phyloP scores from a whole-genome alignment of 192 early-diverging fungal species.

The Jimgerdemannia flammicorona region DNA sequence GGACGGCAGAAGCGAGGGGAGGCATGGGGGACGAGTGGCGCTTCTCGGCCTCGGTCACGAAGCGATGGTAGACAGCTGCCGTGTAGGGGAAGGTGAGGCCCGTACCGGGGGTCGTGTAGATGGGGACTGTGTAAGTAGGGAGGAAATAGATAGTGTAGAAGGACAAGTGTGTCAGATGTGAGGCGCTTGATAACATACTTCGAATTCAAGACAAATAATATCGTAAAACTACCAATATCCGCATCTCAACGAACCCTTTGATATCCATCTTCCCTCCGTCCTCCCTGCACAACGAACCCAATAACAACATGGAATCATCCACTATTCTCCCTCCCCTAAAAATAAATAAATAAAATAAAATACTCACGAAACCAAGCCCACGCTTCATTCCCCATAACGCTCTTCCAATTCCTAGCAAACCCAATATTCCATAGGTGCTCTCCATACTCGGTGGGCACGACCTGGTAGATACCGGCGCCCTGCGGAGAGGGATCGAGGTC shows the following conservation, averaged over 20 bases:
- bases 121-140: slow-evolving; percentile 15
- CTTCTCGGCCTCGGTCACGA: slow-evolving; percentile 14
- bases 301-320: no score
- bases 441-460: slow-evolving; percentile 25
- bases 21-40: neutral
- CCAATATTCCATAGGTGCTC: slow-evolving; percentile 30
- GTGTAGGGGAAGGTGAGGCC: slow-evolving; percentile 26
- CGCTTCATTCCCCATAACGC: slow-evolving; percentile 37
- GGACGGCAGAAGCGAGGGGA: neutral
- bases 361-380: slow-evolving; percentile 30
- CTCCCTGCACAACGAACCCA: no score
- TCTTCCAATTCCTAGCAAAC: slow-evolving; percentile 39
- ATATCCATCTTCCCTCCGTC: no score
- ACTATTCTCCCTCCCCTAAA: no score
- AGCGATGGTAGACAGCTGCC: slow-evolving; percentile 8
- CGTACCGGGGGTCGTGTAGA: slow-evolving; percentile 20
- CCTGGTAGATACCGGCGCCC: slow-evolving; percentile 25
- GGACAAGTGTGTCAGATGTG: neutral
- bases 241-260: no score
- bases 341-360: no score
- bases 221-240: no score
- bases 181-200: no score
- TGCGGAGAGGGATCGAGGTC: slow-evolving; percentile 24
- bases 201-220: no score
- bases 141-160: neutral